Evolutionary conservation across 1,139 yeast genomes (phyloP).

Genomic region (Suhomyces anneliseae): DNA sequence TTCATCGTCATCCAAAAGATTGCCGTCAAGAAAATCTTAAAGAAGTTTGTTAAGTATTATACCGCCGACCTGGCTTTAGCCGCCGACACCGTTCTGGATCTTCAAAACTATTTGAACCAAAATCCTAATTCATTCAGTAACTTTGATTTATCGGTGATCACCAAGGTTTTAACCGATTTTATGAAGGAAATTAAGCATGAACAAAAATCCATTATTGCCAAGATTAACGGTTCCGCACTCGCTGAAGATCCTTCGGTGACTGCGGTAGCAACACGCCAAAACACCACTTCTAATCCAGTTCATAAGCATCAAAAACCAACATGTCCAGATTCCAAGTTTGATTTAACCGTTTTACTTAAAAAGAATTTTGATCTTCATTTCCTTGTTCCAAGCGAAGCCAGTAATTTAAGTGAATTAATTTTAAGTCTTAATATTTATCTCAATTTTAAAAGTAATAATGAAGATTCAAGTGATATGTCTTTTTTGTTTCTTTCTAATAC

Average conservation of each 20-base stretch:
- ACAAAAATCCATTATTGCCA: slow-evolving; percentile 13
- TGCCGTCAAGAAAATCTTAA: slow-evolving; percentile 76
- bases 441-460: slow-evolving; percentile 21
- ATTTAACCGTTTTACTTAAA: slow-evolving; percentile 31
- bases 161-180: slow-evolving; percentile 57
- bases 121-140: slow-evolving; percentile 58
- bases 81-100: slow-evolving; percentile 37
- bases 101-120: slow-evolving; percentile 36
- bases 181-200: slow-evolving; percentile 12
- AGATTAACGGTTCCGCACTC: slow-evolving; percentile 7
- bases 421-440: slow-evolving; percentile 40
- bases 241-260: not conserved
- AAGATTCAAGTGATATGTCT: slow-evolving; percentile 10
- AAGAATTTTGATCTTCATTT: slow-evolving; percentile 41
- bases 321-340: slow-evolving; percentile 27
- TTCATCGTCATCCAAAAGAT: slow-evolving; percentile 78
- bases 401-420: slow-evolving; percentile 34
- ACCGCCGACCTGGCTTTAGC: slow-evolving; percentile 35
- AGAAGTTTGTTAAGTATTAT: slow-evolving; percentile 72
- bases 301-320: slow-evolving; percentile 1
- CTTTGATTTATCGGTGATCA: slow-evolving; percentile 63
- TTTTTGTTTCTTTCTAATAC: slow-evolving; percentile 15
- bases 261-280: not conserved
- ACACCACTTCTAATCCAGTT: not conserved
- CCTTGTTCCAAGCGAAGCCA: slow-evolving; percentile 39